Evolutionary conservation across 345 rosid genomes (phyloP).

Genomic region (Eucalyptus leucophloia): DNA sequence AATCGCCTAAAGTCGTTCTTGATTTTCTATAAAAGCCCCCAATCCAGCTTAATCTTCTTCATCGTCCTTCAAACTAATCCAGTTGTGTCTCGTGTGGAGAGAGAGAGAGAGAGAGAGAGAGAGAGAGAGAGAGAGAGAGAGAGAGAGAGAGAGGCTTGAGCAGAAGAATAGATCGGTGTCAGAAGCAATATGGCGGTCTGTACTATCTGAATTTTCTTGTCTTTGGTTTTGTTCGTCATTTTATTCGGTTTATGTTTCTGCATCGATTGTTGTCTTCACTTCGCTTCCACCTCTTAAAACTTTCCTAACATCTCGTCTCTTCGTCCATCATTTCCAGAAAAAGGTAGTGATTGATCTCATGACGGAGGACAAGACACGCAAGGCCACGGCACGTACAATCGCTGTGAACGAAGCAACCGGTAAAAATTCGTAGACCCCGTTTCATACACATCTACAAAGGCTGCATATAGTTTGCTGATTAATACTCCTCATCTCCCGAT

Average conservation of each 20-base stretch:
- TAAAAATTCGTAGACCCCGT: background rate
- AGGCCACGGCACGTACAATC: background rate
- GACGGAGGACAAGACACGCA: background rate
- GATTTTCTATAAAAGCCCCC: background rate
- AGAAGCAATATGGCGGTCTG: background rate
- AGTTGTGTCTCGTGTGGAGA: no score
- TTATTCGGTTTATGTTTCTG: background rate
- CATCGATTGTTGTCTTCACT: background rate
- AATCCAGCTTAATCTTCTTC: background rate
- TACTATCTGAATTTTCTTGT: background rate
- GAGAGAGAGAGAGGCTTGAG: background rate
- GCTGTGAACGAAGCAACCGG: background rate
- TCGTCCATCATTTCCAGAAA: background rate
- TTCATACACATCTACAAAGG: background rate
- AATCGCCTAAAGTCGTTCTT: background rate
- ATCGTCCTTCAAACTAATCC: no score
- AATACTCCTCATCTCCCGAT: background rate
- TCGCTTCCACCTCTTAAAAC: background rate
- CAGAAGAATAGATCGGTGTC: background rate
- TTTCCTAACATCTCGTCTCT: background rate
- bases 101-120: background rate
- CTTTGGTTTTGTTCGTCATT: background rate
- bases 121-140: no score
- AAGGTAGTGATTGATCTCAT: background rate
- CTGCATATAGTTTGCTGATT: background rate